These are phyloP conservation scores for Eucalyptus guilfoylei DNA, from an alignment of 345 rosid genomes.

Conservation along the genomic window DNA sequence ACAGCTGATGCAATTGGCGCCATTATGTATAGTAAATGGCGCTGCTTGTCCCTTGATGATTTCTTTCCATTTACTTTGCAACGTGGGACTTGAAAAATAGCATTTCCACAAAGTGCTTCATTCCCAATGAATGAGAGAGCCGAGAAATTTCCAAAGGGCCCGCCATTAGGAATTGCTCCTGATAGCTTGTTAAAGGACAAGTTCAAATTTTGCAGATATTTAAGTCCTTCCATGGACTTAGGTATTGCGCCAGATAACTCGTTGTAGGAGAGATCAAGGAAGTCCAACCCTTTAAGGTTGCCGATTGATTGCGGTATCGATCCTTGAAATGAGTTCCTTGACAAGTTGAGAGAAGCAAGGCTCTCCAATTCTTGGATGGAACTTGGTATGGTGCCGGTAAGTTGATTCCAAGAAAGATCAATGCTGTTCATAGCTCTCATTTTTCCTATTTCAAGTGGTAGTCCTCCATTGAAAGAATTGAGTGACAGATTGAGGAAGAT, in stretches of 20 bases:
- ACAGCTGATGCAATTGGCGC: not conserved
- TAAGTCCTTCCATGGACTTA: not conserved
- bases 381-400: not conserved
- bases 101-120: not conserved
- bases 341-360: not conserved
- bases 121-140: not conserved
- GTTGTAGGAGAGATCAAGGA: not conserved
- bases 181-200: not conserved
- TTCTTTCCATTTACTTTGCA: not conserved
- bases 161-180: not conserved
- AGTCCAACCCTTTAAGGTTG: not conserved
- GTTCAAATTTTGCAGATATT: not conserved
- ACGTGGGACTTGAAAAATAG: not conserved
- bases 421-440: not conserved
- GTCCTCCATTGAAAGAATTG: not conserved
- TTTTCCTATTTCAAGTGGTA: not conserved
- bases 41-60: not conserved
- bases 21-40: not conserved
- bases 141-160: not conserved
- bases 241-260: not conserved
- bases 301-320: not conserved
- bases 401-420: not conserved
- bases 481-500: not conserved
- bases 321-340: not conserved
- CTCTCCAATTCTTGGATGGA: not conserved